Percentiles rank a stretch among this genome's conserved stretches.
These are phyloP conservation scores for Hanseniaspora jakobsenii DNA, from an alignment of 805 yeast genomes.

Conservation along the genomic window DNA sequence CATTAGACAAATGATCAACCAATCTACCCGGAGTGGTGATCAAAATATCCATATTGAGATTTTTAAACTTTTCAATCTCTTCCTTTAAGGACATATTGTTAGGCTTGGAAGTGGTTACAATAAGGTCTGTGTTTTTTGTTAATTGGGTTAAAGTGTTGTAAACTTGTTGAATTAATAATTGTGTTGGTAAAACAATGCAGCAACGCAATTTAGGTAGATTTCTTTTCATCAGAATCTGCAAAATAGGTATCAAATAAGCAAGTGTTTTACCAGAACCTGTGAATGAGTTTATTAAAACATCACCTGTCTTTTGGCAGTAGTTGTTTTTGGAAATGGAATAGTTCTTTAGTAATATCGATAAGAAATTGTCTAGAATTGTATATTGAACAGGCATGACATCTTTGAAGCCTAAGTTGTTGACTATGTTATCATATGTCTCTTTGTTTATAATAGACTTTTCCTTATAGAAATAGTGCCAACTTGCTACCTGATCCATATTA, in stretches of 20 bases:
- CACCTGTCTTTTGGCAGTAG: slow-evolving; percentile 51
- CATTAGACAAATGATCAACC: slow-evolving; percentile 52
- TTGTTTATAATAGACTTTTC: slow-evolving; percentile 17
- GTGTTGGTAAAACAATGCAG: slow-evolving; percentile 77
- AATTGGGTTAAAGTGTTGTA: slow-evolving; percentile 47
- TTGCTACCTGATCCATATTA: slow-evolving; percentile 8
- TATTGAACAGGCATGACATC: slow-evolving; percentile 29
- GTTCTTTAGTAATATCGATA: slow-evolving; percentile 23
- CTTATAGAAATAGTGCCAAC: slow-evolving; percentile 21
- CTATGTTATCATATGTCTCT: slow-evolving; percentile 21
- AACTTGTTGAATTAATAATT: slow-evolving; percentile 76
- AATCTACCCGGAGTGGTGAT: slow-evolving; percentile 70
- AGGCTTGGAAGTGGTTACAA: slow-evolving; percentile 43
- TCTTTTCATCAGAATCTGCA: slow-evolving; percentile 52
- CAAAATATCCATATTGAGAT: slow-evolving; percentile 50
- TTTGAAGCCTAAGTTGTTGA: slow-evolving; percentile 24
- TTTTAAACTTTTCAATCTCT: slow-evolving; percentile 43
- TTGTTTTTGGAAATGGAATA: slow-evolving; percentile 25
- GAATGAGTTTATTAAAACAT: slow-evolving; percentile 78
- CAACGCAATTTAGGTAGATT: slow-evolving; percentile 65
- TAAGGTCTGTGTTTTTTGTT: slow-evolving; percentile 52
- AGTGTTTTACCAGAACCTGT: slow-evolving; percentile 95
- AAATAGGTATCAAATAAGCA: slow-evolving; percentile 74
- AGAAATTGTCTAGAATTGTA: slow-evolving; percentile 21
- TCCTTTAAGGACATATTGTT: slow-evolving; percentile 43